These are phyloP conservation scores for Borealophlyctis nickersoniae DNA, from an alignment of 192 early-diverging fungal genomes.

Conservation along the genomic window DNA sequence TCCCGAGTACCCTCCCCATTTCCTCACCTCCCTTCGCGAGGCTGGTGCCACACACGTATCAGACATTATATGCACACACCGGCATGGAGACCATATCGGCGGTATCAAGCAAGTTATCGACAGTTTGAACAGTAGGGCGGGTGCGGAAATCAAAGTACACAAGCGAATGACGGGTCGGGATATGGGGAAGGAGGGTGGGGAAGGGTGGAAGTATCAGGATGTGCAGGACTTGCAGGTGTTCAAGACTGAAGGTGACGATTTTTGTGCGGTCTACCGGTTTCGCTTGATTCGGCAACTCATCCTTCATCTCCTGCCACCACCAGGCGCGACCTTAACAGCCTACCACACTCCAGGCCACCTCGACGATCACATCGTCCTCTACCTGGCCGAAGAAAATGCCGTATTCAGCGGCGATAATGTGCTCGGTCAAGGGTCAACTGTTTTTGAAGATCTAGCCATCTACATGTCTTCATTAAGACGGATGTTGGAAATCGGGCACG, in stretches of 20 bases:
- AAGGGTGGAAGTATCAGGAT: constrained; percentile 8
- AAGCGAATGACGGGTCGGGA: too few species aligned
- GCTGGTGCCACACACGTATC: constrained; percentile 29
- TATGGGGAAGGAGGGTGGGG: too few species aligned
- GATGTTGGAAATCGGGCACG: constrained; percentile 31
- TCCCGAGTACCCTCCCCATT: constrained; percentile 52
- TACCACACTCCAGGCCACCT: constrained; percentile 81
- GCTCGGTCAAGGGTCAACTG: constrained; percentile 77
- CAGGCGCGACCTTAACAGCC: constrained; percentile 37
- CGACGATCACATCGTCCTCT: constrained; percentile 73
- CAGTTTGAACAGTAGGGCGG: too few species aligned
- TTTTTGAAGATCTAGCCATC: constrained; percentile 68
- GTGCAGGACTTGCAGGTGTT: too few species aligned
- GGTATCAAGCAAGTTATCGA: constrained; percentile 45
- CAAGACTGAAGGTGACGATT: constrained; percentile 58
- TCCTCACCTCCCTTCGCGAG: neutral
- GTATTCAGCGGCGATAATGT: constrained; percentile 81
- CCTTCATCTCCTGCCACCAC: too few species aligned
- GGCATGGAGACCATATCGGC: constrained; percentile 75
- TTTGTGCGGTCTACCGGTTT: too few species aligned
- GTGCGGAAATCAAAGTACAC: too few species aligned
- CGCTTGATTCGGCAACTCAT: too few species aligned
- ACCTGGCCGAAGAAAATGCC: constrained; percentile 60
- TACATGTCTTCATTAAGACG: constrained; percentile 68
- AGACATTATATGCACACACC: constrained; percentile 73